Conservation (phyloP, 2,329 filamentous ascomycete genomes). For the Aspergillus versicolor region DNA sequence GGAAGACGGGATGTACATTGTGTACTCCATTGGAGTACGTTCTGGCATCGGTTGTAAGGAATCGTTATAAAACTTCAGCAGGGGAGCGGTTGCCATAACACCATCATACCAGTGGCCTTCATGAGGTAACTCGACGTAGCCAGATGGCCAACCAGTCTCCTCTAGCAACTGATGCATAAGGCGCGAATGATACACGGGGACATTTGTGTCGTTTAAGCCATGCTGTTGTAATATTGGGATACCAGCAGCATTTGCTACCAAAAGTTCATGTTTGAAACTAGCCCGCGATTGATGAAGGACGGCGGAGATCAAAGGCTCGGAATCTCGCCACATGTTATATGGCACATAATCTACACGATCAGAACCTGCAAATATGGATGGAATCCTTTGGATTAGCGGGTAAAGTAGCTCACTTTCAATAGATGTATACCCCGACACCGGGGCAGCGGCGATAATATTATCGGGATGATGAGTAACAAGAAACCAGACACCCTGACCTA, state of each 20-base stretch:
- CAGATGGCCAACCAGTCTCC: slow-evolving; percentile 42
- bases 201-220: slow-evolving; percentile 57
- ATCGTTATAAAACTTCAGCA: slow-evolving; percentile 50
- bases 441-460: slow-evolving; percentile 55
- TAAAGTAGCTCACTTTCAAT: slow-evolving; percentile 45
- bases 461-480: slow-evolving; percentile 56
- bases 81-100: slow-evolving; percentile 52
- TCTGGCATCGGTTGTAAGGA: slow-evolving; percentile 19
- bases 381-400: background rate
- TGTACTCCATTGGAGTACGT: slow-evolving; percentile 41
- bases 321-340: slow-evolving; percentile 55
- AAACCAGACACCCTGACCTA: slow-evolving; percentile 59
- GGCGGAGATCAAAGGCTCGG: slow-evolving; percentile 51
- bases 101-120: slow-evolving; percentile 56
- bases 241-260: slow-evolving; percentile 52
- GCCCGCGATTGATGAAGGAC: slow-evolving; percentile 51
- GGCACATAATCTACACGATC: slow-evolving; percentile 52
- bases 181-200: slow-evolving; percentile 58
- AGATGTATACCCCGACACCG: slow-evolving; percentile 59
- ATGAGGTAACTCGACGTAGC: slow-evolving; percentile 52
- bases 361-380: background rate
- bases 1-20: slow-evolving; percentile 51
- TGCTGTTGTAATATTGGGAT: slow-evolving; percentile 59
- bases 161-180: slow-evolving; percentile 52
- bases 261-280: slow-evolving; percentile 56